Percentiles rank a stretch among this genome's conserved stretches.
phyloP scores from a whole-genome alignment of 1,284 basidiomycete species.

The Spongispora temasekensis region DNA sequence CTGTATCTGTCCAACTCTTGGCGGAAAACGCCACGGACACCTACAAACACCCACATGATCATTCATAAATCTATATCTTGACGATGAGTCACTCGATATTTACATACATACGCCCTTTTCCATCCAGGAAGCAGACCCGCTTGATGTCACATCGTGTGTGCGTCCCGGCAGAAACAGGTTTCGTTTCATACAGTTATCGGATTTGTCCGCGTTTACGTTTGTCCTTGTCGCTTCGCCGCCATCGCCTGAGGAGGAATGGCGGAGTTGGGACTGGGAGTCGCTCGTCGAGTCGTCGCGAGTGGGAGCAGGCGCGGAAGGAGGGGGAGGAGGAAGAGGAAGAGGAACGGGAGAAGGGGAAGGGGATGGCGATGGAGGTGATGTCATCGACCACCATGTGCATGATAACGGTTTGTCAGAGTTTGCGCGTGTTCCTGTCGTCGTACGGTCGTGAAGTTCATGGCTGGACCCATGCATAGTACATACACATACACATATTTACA shows the following conservation, averaged over 20 bases:
- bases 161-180: conserved; percentile 32
- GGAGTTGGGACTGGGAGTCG: conserved; percentile 28
- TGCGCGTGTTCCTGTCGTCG: conserved; percentile 13
- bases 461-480: too few species aligned
- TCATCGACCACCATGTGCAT: neutral
- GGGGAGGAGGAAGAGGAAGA: too few species aligned
- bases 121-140: conserved; percentile 19
- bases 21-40: too few species aligned
- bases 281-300: conserved; percentile 1
- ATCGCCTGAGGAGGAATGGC: conserved; percentile 24
- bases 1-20: too few species aligned
- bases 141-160: conserved; percentile 32
- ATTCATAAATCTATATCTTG: too few species aligned
- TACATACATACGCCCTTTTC: neutral
- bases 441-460: conserved; percentile 20
- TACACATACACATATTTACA: too few species aligned
- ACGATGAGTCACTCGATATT: neutral
- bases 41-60: too few species aligned
- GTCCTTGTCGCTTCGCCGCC: conserved; percentile 25
- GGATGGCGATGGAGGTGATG: neutral
- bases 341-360: too few species aligned
- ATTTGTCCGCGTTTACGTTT: conserved; percentile 32
- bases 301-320: too few species aligned
- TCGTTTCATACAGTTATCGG: conserved; percentile 33
- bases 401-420: conserved; percentile 18